Percentiles rank a stretch among this genome's conserved stretches.
These are phyloP conservation scores for Vigna angularis DNA, from an alignment of 306 rosid species.

Conservation along the genomic window DNA sequence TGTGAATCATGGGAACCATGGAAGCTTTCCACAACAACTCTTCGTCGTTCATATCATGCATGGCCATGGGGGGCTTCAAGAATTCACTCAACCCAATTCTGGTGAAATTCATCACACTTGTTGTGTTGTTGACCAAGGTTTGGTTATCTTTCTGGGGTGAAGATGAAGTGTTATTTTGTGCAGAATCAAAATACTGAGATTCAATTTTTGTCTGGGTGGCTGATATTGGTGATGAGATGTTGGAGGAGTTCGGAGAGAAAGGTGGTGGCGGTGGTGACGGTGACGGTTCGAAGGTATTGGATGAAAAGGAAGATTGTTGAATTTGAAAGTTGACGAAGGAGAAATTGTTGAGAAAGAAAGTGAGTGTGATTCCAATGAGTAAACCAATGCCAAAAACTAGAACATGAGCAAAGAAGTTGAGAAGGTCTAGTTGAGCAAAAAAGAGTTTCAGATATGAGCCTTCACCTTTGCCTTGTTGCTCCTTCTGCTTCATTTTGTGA, in stretches of 20 bases:
- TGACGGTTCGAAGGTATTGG: conserved; percentile 13
- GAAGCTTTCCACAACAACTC: conserved; percentile 91
- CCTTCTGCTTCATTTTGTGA: conserved; percentile 44
- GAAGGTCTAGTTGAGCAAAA: conserved; percentile 50
- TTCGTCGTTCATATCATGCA: conserved; percentile 75
- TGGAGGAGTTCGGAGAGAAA: background rate
- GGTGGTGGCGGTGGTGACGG: background rate
- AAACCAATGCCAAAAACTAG: conserved; percentile 67
- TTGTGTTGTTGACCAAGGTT: background rate
- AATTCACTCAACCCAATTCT: conserved; percentile 50
- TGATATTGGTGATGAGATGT: background rate
- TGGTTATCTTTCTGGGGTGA: background rate
- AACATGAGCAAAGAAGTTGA: conserved; percentile 47
- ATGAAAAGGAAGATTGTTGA: conserved; percentile 29
- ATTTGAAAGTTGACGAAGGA: conserved; percentile 48
- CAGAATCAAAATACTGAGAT: background rate
- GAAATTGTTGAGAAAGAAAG: conserved; percentile 49
- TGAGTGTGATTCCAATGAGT: conserved; percentile 64
- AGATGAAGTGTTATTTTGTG: background rate
- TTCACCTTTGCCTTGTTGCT: conserved; percentile 19
- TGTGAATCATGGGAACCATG: conserved; percentile 47
- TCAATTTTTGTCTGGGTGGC: conserved; percentile 17
- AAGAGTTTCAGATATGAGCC: conserved; percentile 48
- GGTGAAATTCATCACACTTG: background rate
- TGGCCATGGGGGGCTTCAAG: conserved; percentile 45